Evolutionary conservation across 495 filamentous ascomycete species (phyloP).

Genomic region (Aspergillus biplanus): DNA sequence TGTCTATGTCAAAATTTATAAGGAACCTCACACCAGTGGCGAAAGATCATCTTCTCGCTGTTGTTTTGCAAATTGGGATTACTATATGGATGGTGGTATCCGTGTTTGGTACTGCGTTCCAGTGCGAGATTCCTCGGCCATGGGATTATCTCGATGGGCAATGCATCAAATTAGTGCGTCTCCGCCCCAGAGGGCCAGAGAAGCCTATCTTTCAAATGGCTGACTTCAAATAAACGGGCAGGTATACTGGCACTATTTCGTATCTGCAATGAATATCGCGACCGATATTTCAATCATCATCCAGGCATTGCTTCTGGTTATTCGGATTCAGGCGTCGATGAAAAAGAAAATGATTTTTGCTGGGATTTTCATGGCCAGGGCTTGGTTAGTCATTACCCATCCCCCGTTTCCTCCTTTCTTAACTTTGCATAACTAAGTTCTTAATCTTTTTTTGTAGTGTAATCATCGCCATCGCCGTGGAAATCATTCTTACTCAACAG

Average conservation of each 20-base stretch:
- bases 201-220: background rate
- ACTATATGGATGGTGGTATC: constrained; percentile 25
- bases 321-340: constrained; percentile 27
- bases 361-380: constrained; percentile 31
- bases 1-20: constrained; percentile 33
- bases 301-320: constrained; percentile 30
- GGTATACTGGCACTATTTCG: constrained; percentile 32
- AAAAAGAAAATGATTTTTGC: constrained; percentile 28
- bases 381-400: constrained; percentile 22
- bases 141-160: constrained; percentile 32
- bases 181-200: background rate
- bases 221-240: constrained; percentile 8
- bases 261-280: constrained; percentile 26
- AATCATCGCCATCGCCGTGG: constrained; percentile 20
- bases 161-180: constrained; percentile 32
- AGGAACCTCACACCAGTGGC: constrained; percentile 26
- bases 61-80: constrained; percentile 18
- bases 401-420: background rate
- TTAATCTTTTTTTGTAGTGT: constrained; percentile 22
- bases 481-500: constrained; percentile 22
- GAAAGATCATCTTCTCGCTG: constrained; percentile 26
- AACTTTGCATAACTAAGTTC: background rate
- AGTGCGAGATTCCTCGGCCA: constrained; percentile 27
- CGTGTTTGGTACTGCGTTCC: constrained; percentile 30
- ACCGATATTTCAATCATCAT: constrained; percentile 33